A percentile compares a stretch with the other conserved stretches of the same genome.
Conservation (phyloP, 805 yeast species). For the Torulaspora quercuum region DNA sequence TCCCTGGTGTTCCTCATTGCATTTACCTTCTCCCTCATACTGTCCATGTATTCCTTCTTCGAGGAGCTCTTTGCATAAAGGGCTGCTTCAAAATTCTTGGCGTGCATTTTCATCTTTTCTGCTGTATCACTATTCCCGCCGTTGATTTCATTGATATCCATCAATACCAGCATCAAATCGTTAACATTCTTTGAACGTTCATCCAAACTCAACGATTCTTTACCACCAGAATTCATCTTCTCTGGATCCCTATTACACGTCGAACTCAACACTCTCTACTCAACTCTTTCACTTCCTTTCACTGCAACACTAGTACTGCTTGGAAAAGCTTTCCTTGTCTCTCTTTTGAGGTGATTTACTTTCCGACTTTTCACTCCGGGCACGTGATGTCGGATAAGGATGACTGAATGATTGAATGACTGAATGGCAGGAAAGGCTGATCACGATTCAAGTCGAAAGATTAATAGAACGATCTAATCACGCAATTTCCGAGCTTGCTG, state of each 20-base stretch:
- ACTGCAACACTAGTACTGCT: conserved; percentile 1
- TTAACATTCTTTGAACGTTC: conserved; percentile 36
- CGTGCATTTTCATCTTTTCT: conserved; percentile 49
- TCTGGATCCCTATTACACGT: not conserved
- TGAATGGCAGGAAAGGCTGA: too few relatives aligned
- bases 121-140: conserved; percentile 38
- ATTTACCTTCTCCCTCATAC: conserved; percentile 45
- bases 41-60: conserved; percentile 55
- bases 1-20: conserved; percentile 38
- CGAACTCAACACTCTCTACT: not conserved
- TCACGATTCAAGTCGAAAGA: too few relatives aligned
- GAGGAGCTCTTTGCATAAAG: conserved; percentile 56
- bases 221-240: conserved; percentile 17
- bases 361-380: too few relatives aligned
- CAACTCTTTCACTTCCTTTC: too few relatives aligned
- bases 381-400: too few relatives aligned
- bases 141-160: conserved; percentile 37
- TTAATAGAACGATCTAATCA: too few relatives aligned
- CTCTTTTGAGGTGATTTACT: too few relatives aligned
- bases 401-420: too few relatives aligned
- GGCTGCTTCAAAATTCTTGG: conserved; percentile 68
- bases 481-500: too few relatives aligned
- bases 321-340: too few relatives aligned
- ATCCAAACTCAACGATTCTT: conserved; percentile 27
- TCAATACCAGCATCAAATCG: conserved; percentile 34